Evolutionary conservation across 352 stramenopile species (phyloP).

Genomic region (Aphanomyces astaci): DNA sequence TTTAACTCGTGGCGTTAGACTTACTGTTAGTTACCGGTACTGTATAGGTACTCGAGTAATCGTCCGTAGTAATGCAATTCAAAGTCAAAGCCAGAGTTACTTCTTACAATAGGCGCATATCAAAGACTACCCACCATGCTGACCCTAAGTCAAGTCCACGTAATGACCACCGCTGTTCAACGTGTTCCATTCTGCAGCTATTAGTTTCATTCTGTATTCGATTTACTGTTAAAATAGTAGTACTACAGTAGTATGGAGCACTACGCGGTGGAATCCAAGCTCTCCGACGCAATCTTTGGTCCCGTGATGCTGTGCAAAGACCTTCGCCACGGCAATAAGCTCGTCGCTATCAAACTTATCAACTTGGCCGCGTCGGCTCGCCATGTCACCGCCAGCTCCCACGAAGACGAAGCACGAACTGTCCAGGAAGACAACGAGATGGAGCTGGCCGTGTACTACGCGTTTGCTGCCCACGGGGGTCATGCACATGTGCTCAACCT

Average conservation of each 20-base stretch:
- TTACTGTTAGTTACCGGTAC: too few relatives aligned
- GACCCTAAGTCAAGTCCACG: not conserved
- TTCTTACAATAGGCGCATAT: too few relatives aligned
- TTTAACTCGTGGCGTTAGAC: too few relatives aligned
- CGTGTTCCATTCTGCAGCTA: too few relatives aligned
- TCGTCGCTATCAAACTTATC: constrained; percentile 71
- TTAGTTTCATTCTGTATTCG: not conserved
- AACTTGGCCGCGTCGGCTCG: constrained; percentile 42
- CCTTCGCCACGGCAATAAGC: constrained; percentile 40
- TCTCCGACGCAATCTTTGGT: constrained; percentile 68
- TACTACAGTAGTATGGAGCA: constrained; percentile 47
- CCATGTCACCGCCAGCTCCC: constrained; percentile 28
- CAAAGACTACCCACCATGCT: constrained; percentile 3
- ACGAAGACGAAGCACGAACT: constrained; percentile 46
- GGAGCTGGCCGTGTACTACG: constrained; percentile 60
- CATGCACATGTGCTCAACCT: constrained; percentile 58
- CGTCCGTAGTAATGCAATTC: too few relatives aligned
- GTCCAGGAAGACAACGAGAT: constrained; percentile 75
- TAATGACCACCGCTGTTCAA: not conserved
- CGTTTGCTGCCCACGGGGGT: constrained; percentile 49
- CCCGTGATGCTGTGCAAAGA: constrained; percentile 72
- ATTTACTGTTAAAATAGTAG: too few relatives aligned
- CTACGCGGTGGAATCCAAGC: constrained; percentile 69
- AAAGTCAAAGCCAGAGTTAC: too few relatives aligned
- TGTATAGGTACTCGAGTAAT: too few relatives aligned